Percentiles rank a stretch among this genome's conserved stretches.
phyloP scores from a whole-genome alignment of 2,329 filamentous ascomycete species.

The Xylaria multiplex region DNA sequence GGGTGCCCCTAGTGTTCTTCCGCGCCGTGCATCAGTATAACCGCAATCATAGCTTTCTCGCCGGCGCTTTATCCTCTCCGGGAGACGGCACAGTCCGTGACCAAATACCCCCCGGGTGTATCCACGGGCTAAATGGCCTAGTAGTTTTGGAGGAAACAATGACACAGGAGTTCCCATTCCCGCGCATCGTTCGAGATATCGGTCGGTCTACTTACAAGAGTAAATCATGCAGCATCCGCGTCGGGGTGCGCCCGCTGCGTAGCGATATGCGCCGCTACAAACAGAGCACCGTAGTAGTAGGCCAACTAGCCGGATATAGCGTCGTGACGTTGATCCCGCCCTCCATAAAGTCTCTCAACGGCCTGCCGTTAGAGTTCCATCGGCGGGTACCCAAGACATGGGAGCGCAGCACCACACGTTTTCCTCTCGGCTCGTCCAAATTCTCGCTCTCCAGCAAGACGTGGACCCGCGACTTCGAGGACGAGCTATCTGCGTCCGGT shows the following conservation, averaged over 20 bases:
- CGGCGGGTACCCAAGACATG: neutral
- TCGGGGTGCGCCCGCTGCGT: slow-evolving; percentile 32
- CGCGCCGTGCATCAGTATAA: slow-evolving; percentile 36
- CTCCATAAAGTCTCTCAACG: slow-evolving; percentile 12
- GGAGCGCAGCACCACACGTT: neutral
- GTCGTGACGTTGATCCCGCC: slow-evolving; percentile 32
- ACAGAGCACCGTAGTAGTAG: slow-evolving; percentile 26
- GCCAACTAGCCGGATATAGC: slow-evolving; percentile 35
- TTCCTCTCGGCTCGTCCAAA: neutral
- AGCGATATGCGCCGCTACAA: slow-evolving; percentile 26
- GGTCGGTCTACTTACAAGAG: slow-evolving; percentile 25
- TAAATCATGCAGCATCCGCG: slow-evolving; percentile 33
- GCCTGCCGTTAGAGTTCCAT: slow-evolving; percentile 24
- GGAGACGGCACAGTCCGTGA: neutral
- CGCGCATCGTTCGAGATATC: slow-evolving; percentile 27
- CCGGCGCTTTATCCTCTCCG: too few species aligned
- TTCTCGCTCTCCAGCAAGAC: slow-evolving; percentile 8
- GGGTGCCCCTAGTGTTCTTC: slow-evolving; percentile 32
- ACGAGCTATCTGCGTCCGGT: slow-evolving; percentile 17
- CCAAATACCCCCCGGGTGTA: neutral
- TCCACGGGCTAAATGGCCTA: slow-evolving; percentile 24
- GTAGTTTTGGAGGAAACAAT: slow-evolving; percentile 23
- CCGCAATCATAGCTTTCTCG: neutral
- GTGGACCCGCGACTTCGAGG: slow-evolving; percentile 32
- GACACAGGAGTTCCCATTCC: slow-evolving; percentile 38